A percentile compares a stretch with the other conserved stretches of the same genome.
Conservation (phyloP, 768 basidiomycete species). For the Nidularia pulvinata region DNA sequence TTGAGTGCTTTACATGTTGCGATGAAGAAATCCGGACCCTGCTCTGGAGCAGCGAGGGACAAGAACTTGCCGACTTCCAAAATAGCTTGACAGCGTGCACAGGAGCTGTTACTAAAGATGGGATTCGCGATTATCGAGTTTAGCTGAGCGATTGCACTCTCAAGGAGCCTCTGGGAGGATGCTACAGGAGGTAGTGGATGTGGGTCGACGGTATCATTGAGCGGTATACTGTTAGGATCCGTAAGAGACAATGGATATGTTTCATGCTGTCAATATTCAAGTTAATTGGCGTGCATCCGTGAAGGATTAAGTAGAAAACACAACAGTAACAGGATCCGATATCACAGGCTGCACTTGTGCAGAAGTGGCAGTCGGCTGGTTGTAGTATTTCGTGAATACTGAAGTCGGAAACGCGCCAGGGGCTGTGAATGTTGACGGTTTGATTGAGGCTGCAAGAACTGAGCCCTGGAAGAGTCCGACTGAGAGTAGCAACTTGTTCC, state of each 20-base stretch:
- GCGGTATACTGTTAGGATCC: constrained; percentile 57
- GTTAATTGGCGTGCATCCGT: not conserved
- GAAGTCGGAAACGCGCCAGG: constrained; percentile 69
- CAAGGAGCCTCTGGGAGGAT: constrained; percentile 40
- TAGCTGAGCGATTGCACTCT: constrained; percentile 56
- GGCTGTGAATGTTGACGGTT: constrained; percentile 50
- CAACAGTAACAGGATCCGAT: constrained; percentile 67
- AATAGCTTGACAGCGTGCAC: constrained; percentile 58
- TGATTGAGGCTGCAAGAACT: constrained; percentile 14
- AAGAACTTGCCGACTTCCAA: constrained; percentile 69
- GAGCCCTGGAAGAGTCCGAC: not conserved
- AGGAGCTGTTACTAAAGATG: constrained; percentile 49
- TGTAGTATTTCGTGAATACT: constrained; percentile 65
- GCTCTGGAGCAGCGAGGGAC: constrained; percentile 58
- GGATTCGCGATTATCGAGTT: constrained; percentile 54
- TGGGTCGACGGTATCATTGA: constrained; percentile 59
- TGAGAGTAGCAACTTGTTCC: no score
- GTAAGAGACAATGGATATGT: constrained; percentile 65
- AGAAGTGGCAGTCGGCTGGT: constrained; percentile 69
- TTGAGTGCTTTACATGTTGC: constrained; percentile 58
- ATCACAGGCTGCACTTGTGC: constrained; percentile 79
- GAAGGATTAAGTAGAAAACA: constrained; percentile 4
- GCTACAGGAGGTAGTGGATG: constrained; percentile 65
- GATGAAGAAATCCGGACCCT: constrained; percentile 57
- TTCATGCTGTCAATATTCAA: constrained; percentile 36